Conservation (phyloP, 2,329 filamentous ascomycete species). For the Teratosphaeria pseudoeucalypti region DNA sequence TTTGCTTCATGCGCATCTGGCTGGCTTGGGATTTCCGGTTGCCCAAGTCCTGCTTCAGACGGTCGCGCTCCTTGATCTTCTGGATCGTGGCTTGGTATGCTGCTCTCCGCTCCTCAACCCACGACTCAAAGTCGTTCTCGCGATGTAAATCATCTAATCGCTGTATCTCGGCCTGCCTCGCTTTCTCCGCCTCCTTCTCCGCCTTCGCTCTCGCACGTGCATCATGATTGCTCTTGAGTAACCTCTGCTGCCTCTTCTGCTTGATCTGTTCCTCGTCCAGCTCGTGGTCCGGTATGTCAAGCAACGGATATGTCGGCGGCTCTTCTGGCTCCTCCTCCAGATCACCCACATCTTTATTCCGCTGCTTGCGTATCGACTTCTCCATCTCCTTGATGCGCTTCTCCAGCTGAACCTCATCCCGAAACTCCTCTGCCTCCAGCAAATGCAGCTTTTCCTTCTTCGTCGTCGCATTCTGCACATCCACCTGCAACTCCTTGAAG, state of each 20-base stretch:
- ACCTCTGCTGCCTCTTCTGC: slow-evolving; percentile 80
- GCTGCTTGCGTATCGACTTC: slow-evolving; percentile 74
- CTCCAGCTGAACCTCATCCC: slow-evolving; percentile 79
- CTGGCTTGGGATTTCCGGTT: slow-evolving; percentile 94
- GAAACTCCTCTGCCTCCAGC: slow-evolving; percentile 76
- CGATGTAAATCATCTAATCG: slow-evolving; percentile 73
- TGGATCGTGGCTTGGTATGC: slow-evolving; percentile 61
- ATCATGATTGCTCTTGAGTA: slow-evolving; percentile 92
- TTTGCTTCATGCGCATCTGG: slow-evolving; percentile 96
- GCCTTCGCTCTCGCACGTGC: slow-evolving; percentile 87
- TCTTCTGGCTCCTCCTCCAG: slow-evolving; percentile 68
- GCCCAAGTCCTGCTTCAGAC: slow-evolving; percentile 84
- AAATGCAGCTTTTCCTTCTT: slow-evolving; percentile 87
- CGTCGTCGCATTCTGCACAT: slow-evolving; percentile 57
- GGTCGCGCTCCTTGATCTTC: slow-evolving; percentile 86
- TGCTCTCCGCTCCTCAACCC: slow-evolving; percentile 72
- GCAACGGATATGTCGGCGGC: slow-evolving; percentile 72
- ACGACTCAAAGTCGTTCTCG: slow-evolving; percentile 72
- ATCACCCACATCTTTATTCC: slow-evolving; percentile 86
- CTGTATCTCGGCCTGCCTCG: slow-evolving; percentile 70
- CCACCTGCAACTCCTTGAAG: slow-evolving; percentile 71
- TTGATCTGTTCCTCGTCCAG: slow-evolving; percentile 86
- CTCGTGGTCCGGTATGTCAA: slow-evolving; percentile 83
- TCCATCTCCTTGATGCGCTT: slow-evolving; percentile 81
- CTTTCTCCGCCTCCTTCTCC: slow-evolving; percentile 89